Base-by-base conservation (phyloP, 345 rosid genomes). In the sweet orange (Citrus sinensis) region DNA sequence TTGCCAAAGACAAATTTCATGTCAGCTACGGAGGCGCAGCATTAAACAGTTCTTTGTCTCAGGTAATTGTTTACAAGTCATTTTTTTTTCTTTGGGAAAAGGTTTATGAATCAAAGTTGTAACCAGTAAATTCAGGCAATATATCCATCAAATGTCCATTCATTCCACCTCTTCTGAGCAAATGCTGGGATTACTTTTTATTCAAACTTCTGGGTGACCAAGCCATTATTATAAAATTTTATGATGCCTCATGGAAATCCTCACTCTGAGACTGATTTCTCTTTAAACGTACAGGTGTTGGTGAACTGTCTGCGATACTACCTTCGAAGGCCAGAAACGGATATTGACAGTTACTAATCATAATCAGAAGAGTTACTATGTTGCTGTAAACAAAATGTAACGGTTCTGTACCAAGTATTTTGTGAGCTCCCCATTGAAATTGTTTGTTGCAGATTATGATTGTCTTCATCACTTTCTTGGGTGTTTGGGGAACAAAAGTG, bases 21-120 rank as follows among this genome's bases (percentile, higher is more conserved):
- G 98, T 96, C 71, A 94, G 99, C 93, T 96, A 96, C 86, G 70
- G 93, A 86, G 99, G 97, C 6, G 89, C 92, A 74, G 92, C 98
- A 46, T 81, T 93, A 10, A 89, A 90, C 78, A 83, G 85, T 35
- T 89, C 98, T 1, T 81, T 93, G 80, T 88, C 98, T 65, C 91
- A 92, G 95, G 98, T 95, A 84, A 79, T 22, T 32, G 37, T 25
- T 69, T 80, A 7, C 51, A 25, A 6, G 30, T n/a, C 42, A 8
- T 39, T 39, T 39, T 39, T 39, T 39, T 39, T 39, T 37, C 8
- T 6, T 37, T 37, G 40, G 9, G 40, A 39, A 34, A 34, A 39
- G 42, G 32, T 25, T 69, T 78, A 7, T 51, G 39, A 6, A 24
- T 29, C 27, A 25, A 42, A 14, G 14, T 51, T 4, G 55, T 17